Percentiles rank a stretch among this genome's conserved stretches.
Conservation (phyloP, 2,329 filamentous ascomycete species). For the Penicillium sp. region DNA sequence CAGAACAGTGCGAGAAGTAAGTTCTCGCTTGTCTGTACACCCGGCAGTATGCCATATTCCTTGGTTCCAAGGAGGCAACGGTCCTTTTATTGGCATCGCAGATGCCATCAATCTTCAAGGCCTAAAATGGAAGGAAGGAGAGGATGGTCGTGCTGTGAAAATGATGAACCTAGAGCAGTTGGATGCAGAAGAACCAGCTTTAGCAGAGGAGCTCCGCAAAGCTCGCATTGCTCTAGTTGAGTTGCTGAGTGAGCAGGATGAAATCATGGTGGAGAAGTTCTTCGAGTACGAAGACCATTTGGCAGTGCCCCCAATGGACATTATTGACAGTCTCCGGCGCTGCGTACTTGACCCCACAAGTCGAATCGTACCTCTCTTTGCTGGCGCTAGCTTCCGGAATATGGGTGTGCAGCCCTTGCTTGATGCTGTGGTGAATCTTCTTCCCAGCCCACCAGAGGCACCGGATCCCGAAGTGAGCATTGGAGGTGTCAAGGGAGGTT, state of each 20-base stretch:
- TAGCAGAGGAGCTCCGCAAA: slow-evolving; percentile 68
- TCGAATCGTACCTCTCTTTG: slow-evolving; percentile 80
- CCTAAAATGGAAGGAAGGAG: slow-evolving; percentile 69
- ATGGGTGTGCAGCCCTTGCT: slow-evolving; percentile 91
- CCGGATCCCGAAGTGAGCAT: slow-evolving; percentile 77
- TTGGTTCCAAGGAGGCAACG: slow-evolving; percentile 77
- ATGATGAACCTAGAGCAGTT: slow-evolving; percentile 58
- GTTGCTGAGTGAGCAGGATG: slow-evolving; percentile 83
- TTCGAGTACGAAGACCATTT: slow-evolving; percentile 74
- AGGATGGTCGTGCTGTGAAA: slow-evolving; percentile 64
- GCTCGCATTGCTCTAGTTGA: slow-evolving; percentile 80
- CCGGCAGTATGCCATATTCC: slow-evolving; percentile 93
- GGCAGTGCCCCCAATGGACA: slow-evolving; percentile 62
- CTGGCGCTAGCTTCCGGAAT: slow-evolving; percentile 88
- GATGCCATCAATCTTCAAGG: slow-evolving; percentile 77
- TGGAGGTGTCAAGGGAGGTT: slow-evolving; percentile 56
- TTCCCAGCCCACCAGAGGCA: slow-evolving; percentile 78
- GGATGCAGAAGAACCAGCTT: slow-evolving; percentile 47
- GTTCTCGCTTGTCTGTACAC: slow-evolving; percentile 74
- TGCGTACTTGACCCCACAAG: slow-evolving; percentile 68
- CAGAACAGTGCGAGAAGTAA: slow-evolving; percentile 82
- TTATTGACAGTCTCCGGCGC: slow-evolving; percentile 72
- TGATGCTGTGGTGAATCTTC: slow-evolving; percentile 82
- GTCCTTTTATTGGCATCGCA: slow-evolving; percentile 77
- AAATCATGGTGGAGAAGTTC: slow-evolving; percentile 80